Evolutionary conservation across 2,329 filamentous ascomycete genomes (phyloP), one percentile per base, ranked within the genome.

Genomic region (Plenodomus tracheiphilus): DNA sequence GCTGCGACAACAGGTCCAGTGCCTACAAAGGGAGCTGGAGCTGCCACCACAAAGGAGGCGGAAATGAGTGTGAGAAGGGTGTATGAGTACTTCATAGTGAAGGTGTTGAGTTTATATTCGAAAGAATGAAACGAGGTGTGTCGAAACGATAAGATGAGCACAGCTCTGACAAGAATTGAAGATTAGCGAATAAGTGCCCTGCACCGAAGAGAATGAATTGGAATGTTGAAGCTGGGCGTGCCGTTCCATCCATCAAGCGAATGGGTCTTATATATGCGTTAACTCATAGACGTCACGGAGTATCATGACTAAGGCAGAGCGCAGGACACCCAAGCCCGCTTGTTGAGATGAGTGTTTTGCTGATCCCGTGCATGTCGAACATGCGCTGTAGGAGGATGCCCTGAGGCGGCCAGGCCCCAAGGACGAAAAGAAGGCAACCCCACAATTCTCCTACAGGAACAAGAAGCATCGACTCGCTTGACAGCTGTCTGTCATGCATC

Each of bases 51-150:
- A 35, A 71, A 48, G n/a, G 62, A 61, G 17, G 62, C 56, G 19
- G 68, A 70, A 56, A 71, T 58, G 55, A 72, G 56, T 21, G 69
- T 63, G 45, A 71, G 57, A 53, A 72, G 60, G 38, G 69, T 54
- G 28, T 61, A 56, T 41, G 59, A 64, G 41, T 56, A 62, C 68
- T 66, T 72, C 69, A 72, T 72, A 49, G 39, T 68, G 66, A 61
- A 51, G 37, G 38, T 42, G 36, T 45, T 22, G 30, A 35, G 21
- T 49, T 48, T 39, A 46, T 32, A 25, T 21, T 44, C 18, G 46
- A 51, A 61, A 45, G 43, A 53, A 59, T 62, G 59, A 50, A 65
- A 49, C 54, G 59, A 61, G 51, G 25, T 52, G 44, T 59, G 49
- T 55, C 50, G 56, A 66, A 51, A 61, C 42, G 47, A 18, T 58